phyloP scores from a whole-genome alignment of 75 land plant species.

The Chamaecyparis obtusa region DNA sequence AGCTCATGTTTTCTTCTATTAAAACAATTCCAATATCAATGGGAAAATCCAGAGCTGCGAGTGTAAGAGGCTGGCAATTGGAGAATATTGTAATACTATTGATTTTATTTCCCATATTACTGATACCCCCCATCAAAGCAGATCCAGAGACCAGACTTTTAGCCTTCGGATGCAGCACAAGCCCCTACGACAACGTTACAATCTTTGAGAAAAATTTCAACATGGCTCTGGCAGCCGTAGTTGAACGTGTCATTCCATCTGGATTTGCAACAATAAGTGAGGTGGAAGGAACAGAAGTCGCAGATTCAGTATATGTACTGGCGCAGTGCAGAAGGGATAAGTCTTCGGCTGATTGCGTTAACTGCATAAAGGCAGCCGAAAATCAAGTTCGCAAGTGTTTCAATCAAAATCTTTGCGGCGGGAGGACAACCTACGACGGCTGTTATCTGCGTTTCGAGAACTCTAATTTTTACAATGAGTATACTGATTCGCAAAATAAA shows the following conservation, averaged over 20 bases:
- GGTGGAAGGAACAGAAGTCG: conserved; percentile 19
- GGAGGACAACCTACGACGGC: background rate
- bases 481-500: no score
- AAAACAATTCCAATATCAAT: no score
- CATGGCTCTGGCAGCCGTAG: conserved; percentile 20
- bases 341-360: conserved; percentile 5
- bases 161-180: conserved; percentile 24
- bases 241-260: background rate
- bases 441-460: background rate
- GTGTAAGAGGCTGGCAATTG: no score
- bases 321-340: background rate
- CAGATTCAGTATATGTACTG: conserved; percentile 27
- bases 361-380: background rate
- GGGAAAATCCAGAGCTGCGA: no score
- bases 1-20: no score
- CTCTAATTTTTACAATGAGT: no score
- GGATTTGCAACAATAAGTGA: no score
- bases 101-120: background rate
- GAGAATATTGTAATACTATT: background rate
- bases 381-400: no score
- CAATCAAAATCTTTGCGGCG: no score
- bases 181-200: conserved; percentile 18
- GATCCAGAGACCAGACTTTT: no score
- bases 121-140: no score
- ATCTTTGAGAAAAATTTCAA: conserved; percentile 31